Conservation (phyloP, 225 moss, liverwort and hornwort genomes). For the Asterella californica region DNA sequence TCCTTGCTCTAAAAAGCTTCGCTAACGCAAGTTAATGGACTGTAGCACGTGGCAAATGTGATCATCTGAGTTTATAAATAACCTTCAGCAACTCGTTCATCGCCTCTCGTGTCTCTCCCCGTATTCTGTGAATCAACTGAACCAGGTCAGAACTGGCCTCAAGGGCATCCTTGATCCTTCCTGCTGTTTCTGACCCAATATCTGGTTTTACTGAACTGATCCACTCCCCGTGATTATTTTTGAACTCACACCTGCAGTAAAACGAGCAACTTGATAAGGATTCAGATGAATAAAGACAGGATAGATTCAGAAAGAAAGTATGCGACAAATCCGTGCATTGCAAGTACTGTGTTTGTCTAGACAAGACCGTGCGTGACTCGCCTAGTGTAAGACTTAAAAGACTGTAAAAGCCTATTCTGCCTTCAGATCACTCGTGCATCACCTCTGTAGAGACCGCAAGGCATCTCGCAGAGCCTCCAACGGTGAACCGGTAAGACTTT, state of each 20-base stretch:
- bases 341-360: too few relatives aligned
- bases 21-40: neutral
- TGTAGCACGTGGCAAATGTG: neutral
- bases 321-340: too few relatives aligned
- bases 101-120: conserved; percentile 68
- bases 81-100: conserved; percentile 95
- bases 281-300: neutral
- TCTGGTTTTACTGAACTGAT: conserved; percentile 63
- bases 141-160: conserved; percentile 55
- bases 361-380: too few relatives aligned
- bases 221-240: conserved; percentile 88
- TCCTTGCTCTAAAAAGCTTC: neutral
- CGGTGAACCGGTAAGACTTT: conserved; percentile 56
- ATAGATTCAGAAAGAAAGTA: neutral
- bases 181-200: conserved; percentile 57
- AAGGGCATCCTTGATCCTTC: conserved; percentile 57
- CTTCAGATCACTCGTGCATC: neutral
- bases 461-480: conserved; percentile 69
- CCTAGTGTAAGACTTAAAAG: neutral
- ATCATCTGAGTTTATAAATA: too few relatives aligned
- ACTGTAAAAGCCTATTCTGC: neutral
- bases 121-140: conserved; percentile 66
- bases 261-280: neutral
- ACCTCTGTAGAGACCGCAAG: conserved; percentile 84
- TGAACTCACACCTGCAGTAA: conserved; percentile 74